phyloP scores from a whole-genome alignment of 1,284 basidiomycete species.

The Malassezia pachydermatis region DNA sequence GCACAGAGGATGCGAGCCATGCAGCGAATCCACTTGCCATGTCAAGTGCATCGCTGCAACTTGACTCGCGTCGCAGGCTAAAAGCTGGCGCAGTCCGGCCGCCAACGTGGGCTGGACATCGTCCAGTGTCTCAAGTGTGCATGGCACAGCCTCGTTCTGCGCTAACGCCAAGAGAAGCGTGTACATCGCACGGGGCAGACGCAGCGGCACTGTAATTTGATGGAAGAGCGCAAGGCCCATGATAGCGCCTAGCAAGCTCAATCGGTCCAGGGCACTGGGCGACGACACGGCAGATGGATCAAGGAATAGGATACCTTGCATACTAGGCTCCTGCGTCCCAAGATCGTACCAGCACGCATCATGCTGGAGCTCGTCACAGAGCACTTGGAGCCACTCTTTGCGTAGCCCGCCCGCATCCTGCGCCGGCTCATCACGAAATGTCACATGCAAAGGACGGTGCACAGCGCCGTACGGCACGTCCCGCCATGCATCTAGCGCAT shows the following conservation, averaged over 20 bases:
- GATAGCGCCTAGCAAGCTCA: conserved; percentile 23
- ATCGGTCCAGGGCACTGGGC: conserved; percentile 2
- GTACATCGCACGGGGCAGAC: conserved; percentile 17
- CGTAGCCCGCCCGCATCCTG: conserved; percentile 32
- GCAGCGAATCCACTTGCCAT: conserved; percentile 4
- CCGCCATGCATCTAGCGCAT: conserved; percentile 15
- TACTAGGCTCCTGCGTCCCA: conserved; percentile 8
- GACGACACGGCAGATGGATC: conserved; percentile 2
- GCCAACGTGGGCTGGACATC: conserved; percentile 20
- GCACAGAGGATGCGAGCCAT: not conserved
- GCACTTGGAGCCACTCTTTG: conserved; percentile 30
- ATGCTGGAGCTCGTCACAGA: conserved; percentile 18
- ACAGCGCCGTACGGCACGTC: not conserved
- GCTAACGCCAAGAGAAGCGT: conserved; percentile 20
- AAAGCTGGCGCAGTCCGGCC: conserved; percentile 17
- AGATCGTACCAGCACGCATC: not conserved
- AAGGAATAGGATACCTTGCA: conserved; percentile 11
- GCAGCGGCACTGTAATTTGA: conserved; percentile 23
- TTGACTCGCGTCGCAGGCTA: conserved; percentile 11
- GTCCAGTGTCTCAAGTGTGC: conserved; percentile 20
- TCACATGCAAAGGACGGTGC: conserved; percentile 21
- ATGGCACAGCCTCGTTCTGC: not conserved
- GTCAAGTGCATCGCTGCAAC: conserved; percentile 3
- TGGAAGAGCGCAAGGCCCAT: conserved; percentile 28
- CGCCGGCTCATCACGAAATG: conserved; percentile 26